These are phyloP conservation scores for Termitomyces sp. DNA, from an alignment of 768 basidiomycete species.

Conservation along the genomic window DNA sequence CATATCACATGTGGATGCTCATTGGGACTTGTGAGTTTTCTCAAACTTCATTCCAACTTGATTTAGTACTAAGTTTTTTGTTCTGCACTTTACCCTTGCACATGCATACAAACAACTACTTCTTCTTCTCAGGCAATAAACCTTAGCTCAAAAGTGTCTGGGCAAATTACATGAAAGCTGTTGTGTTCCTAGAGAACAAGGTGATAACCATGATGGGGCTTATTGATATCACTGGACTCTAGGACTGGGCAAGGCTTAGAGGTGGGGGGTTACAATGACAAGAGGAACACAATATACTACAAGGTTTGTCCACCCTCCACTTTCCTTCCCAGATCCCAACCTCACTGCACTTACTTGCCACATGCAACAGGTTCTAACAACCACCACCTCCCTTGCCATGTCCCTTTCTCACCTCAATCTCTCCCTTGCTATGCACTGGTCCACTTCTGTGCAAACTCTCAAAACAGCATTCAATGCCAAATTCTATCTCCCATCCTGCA, in stretches of 20 bases:
- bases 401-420: conserved; percentile 28
- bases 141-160: conserved; percentile 47
- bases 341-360: neutral
- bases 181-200: conserved; percentile 45
- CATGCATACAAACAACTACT: conserved; percentile 46
- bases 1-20: conserved; percentile 60
- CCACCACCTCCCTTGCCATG: conserved; percentile 41
- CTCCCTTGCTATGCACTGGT: conserved; percentile 33
- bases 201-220: conserved; percentile 46
- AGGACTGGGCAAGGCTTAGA: conserved; percentile 57
- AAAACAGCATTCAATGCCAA: conserved; percentile 47
- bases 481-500: conserved; percentile 46
- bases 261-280: conserved; percentile 53
- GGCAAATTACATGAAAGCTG: conserved; percentile 56
- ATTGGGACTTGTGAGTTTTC: conserved; percentile 45
- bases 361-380: conserved; percentile 40
- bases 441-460: conserved; percentile 43
- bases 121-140: conserved; percentile 48
- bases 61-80: neutral
- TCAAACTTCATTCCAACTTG: neutral
- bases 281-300: conserved; percentile 40
- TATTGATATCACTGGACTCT: conserved; percentile 52
- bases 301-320: neutral
- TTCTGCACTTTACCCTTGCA: neutral
- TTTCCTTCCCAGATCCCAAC: neutral